Base-by-base conservation (phyloP, 1,284 basidiomycete genomes). In the Volvariella surrecta region DNA sequence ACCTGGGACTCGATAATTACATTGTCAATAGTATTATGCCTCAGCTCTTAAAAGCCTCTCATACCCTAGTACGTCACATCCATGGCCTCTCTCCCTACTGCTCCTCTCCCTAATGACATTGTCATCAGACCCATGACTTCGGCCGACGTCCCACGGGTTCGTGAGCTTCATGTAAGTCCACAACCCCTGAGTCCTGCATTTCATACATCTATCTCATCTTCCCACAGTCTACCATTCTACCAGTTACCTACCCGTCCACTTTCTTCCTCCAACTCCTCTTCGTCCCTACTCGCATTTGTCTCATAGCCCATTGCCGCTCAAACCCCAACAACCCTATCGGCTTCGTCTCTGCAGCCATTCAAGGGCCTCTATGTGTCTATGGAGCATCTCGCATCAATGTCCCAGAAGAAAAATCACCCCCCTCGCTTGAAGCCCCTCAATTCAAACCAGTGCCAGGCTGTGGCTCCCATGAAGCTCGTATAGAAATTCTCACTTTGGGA, bases 401-500 rank as follows among this genome's bases (percentile, higher is more conserved):
- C 32, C 13, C 42, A 37, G 30, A 20, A 39, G 18, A n/a, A n/a
- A 32, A 19, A 6, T 38, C 30, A 35, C n/a, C 20, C 40, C 32
- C 49, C 37, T 37, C 28, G 34, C 32, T 35, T 30, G 37, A 37
- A 32, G 31, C 24, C 22, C 49, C 44, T 43, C 44, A 28, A 16
- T 19, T 41, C 18, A 32, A 37, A 32, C 38, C 21, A n/a, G 15
- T 31, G 35, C 42, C 35, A 37, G 45, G 11, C 32, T 43, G 24
- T 42, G 42, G 42, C 45, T 42, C 45, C 39, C 43, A 47, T 52
- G 53, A 54, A 22, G 58, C 64, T 44, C 64, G 59, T 40, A 57
- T 76, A 13, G 71, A 71, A 48, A 68, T 79, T 53, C 71, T 79
- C 45, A 77, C 76, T 8, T 68, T 79, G 0, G 76, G 76, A n/a